A percentile compares a stretch with the other conserved stretches of the same genome.
These are phyloP conservation scores for Fraxinus greggii DNA, from an alignment of 305 asterid genomes.

Conservation along the genomic window DNA sequence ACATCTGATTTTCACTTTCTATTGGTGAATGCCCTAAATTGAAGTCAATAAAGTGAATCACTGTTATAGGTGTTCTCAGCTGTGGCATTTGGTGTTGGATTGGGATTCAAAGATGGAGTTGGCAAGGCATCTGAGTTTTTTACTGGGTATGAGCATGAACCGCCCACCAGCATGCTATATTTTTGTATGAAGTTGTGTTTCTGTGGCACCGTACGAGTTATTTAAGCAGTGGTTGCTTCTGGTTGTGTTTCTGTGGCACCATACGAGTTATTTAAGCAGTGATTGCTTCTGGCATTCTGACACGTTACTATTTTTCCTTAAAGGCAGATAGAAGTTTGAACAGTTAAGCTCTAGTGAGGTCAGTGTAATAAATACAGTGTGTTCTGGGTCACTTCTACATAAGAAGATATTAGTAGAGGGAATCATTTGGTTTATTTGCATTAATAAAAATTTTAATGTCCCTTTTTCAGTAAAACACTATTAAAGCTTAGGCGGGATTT, in stretches of 20 bases:
- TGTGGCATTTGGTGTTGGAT: constrained; percentile 80
- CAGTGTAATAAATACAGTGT: background rate
- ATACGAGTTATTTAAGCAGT: constrained; percentile 5
- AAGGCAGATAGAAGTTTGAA: background rate
- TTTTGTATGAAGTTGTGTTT: background rate
- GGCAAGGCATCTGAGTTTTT: constrained; percentile 84
- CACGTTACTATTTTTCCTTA: background rate
- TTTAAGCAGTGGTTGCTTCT: background rate
- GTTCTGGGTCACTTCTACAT: background rate
- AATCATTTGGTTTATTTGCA: background rate
- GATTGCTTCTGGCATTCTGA: background rate
- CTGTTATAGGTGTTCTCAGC: constrained; percentile 79
- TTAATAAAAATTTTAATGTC: background rate
- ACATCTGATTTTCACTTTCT: constrained; percentile 12
- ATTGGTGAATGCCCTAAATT: constrained; percentile 35
- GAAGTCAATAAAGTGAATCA: constrained; percentile 49
- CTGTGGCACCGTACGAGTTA: constrained; percentile 19
- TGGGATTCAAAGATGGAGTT: constrained; percentile 76
- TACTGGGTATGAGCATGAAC: constrained; percentile 66
- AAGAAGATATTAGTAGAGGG: background rate
- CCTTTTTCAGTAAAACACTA: too few relatives aligned
- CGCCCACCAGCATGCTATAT: background rate
- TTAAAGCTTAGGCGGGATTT: too few relatives aligned
- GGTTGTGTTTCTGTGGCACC: constrained; percentile 14
- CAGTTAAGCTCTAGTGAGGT: background rate